phyloP scores from a whole-genome alignment of 179 eudicot species.

The Nepenthes alata region DNA sequence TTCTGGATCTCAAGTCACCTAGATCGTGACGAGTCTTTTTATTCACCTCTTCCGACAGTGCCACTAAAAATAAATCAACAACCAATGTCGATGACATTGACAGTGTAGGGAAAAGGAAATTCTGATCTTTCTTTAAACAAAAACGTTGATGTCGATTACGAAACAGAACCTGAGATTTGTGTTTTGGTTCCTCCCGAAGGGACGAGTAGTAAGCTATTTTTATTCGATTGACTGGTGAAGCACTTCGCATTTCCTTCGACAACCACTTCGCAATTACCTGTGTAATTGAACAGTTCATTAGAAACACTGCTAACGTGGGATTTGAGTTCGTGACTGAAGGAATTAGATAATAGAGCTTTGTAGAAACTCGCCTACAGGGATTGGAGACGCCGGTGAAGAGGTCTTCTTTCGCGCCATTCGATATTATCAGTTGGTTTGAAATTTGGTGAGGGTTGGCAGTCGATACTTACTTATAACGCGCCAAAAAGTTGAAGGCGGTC shows the following conservation, averaged over 20 bases:
- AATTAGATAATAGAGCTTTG: neutral
- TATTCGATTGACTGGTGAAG: constrained; percentile 25
- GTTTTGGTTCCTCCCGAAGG: constrained; percentile 35
- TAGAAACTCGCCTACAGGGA: constrained; percentile 27
- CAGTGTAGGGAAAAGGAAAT: neutral
- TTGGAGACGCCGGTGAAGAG: constrained; percentile 18
- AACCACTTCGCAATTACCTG: constrained; percentile 62
- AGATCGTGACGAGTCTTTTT: constrained; percentile 10
- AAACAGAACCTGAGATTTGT: constrained; percentile 41
- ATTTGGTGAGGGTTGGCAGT: too few relatives aligned
- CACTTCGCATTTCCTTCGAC: constrained; percentile 41
- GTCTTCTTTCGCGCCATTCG: constrained; percentile 48
- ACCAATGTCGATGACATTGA: neutral
- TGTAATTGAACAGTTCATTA: neutral
- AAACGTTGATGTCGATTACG: neutral
- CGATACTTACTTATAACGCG: too few relatives aligned
- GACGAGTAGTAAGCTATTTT: constrained; percentile 30
- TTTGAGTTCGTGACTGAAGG: neutral
- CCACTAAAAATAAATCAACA: constrained; percentile 11
- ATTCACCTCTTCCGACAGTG: constrained; percentile 30
- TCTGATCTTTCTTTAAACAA: too few relatives aligned
- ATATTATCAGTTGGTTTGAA: too few relatives aligned
- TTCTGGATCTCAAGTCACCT: constrained; percentile 9
- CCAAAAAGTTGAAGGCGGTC: too few relatives aligned
- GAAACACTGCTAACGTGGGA: neutral